Percentiles rank a stretch among this genome's conserved stretches.
These are phyloP conservation scores for Colletotrichum falcatum DNA, from an alignment of 2,329 filamentous ascomycete genomes.

Conservation along the genomic window DNA sequence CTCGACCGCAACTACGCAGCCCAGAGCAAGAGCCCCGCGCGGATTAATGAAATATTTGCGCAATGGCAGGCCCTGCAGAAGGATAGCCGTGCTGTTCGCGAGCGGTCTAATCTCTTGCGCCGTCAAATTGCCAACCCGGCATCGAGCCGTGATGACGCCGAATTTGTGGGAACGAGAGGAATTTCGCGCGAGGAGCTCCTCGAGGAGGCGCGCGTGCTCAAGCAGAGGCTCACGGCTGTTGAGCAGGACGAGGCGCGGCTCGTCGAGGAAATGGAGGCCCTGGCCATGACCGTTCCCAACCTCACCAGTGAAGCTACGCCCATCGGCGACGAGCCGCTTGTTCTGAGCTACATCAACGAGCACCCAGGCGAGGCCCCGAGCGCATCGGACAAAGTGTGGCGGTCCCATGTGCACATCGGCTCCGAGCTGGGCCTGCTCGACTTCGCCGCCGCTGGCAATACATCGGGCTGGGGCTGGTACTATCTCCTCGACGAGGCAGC, in stretches of 20 bases:
- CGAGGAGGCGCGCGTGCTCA: slow-evolving; percentile 73
- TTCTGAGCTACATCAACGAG: slow-evolving; percentile 85
- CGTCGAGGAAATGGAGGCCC: slow-evolving; percentile 73
- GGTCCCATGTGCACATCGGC: slow-evolving; percentile 89
- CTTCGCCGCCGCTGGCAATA: slow-evolving; percentile 83
- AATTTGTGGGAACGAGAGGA: slow-evolving; percentile 49
- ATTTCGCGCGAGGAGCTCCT: slow-evolving; percentile 66
- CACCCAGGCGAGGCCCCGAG: slow-evolving; percentile 59
- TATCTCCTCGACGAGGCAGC: slow-evolving; percentile 93
- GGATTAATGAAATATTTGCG: slow-evolving; percentile 67
- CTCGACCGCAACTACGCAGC: slow-evolving; percentile 82
- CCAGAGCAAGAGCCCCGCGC: slow-evolving; percentile 65
- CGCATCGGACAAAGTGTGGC: slow-evolving; percentile 63
- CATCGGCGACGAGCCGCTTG: slow-evolving; percentile 70
- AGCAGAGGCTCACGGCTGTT: slow-evolving; percentile 70
- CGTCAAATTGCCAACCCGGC: slow-evolving; percentile 66
- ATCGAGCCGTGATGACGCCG: slow-evolving; percentile 57
- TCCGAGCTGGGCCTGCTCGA: slow-evolving; percentile 89
- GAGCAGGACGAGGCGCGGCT: slow-evolving; percentile 72
- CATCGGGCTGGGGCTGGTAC: slow-evolving; percentile 98
- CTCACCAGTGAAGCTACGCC: slow-evolving; percentile 84
- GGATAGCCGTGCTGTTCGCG: slow-evolving; percentile 70
- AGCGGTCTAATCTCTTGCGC: slow-evolving; percentile 74
- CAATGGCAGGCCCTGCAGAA: slow-evolving; percentile 71
- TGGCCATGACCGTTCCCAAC: slow-evolving; percentile 87